These are phyloP conservation scores for Fusarium beomiforme DNA, from an alignment of 2,329 filamentous ascomycete species.

Conservation along the genomic window DNA sequence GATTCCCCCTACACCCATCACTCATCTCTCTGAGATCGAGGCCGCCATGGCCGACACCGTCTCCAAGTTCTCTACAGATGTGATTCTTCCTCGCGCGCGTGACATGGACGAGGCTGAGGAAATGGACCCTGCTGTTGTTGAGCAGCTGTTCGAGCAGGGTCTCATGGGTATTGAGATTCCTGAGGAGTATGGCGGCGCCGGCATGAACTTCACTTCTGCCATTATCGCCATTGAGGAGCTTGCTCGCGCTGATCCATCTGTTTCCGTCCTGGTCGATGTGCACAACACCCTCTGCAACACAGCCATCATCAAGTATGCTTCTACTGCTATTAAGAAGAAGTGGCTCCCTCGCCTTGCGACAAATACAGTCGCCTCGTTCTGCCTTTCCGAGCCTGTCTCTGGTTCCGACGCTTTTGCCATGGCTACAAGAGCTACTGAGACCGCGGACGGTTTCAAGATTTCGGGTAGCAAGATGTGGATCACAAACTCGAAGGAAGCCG, in stretches of 20 bases:
- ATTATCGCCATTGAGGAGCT: slow-evolving; percentile 98
- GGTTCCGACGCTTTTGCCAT: slow-evolving; percentile 97
- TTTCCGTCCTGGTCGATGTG: slow-evolving; percentile 94
- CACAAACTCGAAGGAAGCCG: slow-evolving; percentile 94
- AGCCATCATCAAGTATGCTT: slow-evolving; percentile 86
- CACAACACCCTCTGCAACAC: slow-evolving; percentile 99
- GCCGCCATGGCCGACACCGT: slow-evolving; percentile 89
- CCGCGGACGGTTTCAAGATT: slow-evolving; percentile 84
- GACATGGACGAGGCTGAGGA: slow-evolving; percentile 97
- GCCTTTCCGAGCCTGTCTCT: slow-evolving; percentile 89
- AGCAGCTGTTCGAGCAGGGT: slow-evolving; percentile 96
- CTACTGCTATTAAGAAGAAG: slow-evolving; percentile 79
- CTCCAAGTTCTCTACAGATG: slow-evolving; percentile 87
- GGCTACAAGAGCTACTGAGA: slow-evolving; percentile 88
- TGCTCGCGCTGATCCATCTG: slow-evolving; percentile 91
- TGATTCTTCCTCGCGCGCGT: slow-evolving; percentile 88
- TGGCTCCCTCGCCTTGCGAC: slow-evolving; percentile 93
- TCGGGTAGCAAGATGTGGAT: slow-evolving; percentile 99
- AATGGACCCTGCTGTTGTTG: slow-evolving; percentile 89
- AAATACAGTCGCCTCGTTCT: slow-evolving; percentile 90
- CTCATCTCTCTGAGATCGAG: slow-evolving; percentile 91
- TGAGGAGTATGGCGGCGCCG: slow-evolving; percentile 94
- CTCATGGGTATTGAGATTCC: slow-evolving; percentile 98
- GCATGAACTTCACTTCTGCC: slow-evolving; percentile 98
- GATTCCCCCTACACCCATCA: slow-evolving; percentile 90